Percentiles rank a stretch among this genome's conserved stretches.
Evolutionary conservation across 140 eudicot species (phyloP).

Genomic region (Anethum foeniculum): DNA sequence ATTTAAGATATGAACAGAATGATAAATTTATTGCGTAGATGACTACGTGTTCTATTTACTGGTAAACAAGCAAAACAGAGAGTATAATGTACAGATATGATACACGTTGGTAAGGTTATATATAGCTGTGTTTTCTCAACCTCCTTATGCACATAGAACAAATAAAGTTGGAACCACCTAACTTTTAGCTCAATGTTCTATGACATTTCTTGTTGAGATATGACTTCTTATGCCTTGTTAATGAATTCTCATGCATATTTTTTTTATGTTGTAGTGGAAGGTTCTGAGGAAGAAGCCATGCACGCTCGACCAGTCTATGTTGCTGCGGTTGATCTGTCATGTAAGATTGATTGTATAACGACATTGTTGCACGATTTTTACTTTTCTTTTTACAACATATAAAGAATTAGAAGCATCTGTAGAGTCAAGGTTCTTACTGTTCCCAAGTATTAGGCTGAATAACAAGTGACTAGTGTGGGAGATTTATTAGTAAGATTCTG

Average conservation of each 20-base stretch:
- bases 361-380: not conserved
- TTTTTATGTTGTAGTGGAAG: conserved; percentile 47
- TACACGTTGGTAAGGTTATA: not conserved
- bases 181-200: not conserved
- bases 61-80: not conserved
- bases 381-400: not conserved
- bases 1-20: not conserved
- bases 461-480: not conserved
- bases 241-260: not conserved
- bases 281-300: conserved; percentile 68
- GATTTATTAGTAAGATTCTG: not conserved
- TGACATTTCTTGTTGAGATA: not conserved
- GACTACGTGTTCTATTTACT: not conserved
- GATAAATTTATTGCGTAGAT: not conserved
- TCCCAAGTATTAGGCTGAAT: not conserved
- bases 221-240: not conserved
- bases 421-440: not conserved
- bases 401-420: not conserved
- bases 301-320: conserved; percentile 94
- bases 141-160: not conserved
- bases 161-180: not conserved
- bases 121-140: not conserved
- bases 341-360: conserved; percentile 43
- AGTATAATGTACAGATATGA: not conserved
- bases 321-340: conserved; percentile 88